Percentiles rank a stretch among this genome's conserved stretches.
phyloP scores from a whole-genome alignment of 495 filamentous ascomycete genomes.

The Penicillium coffeae region DNA sequence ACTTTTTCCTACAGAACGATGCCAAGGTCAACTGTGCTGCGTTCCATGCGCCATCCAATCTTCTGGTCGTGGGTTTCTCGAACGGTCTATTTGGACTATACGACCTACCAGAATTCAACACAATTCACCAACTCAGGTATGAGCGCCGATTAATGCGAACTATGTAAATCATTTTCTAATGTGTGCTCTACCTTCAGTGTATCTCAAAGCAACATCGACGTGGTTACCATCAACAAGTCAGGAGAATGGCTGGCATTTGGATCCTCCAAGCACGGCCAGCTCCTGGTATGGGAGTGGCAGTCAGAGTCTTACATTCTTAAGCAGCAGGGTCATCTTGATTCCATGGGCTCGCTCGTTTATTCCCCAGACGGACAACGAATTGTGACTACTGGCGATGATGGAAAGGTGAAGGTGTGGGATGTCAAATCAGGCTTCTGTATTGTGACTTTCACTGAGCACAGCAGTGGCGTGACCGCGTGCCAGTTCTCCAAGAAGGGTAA shows the following conservation, averaged over 20 bases:
- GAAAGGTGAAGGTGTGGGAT: conserved; percentile 98
- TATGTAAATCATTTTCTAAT: conserved; percentile 19
- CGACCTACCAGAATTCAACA: conserved; percentile 94
- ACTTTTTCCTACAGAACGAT: conserved; percentile 89
- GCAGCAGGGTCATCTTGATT: conserved; percentile 94
- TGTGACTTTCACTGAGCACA: conserved; percentile 96
- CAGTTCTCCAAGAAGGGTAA: conserved; percentile 92
- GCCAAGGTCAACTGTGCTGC: conserved; percentile 83
- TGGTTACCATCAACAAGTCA: conserved; percentile 84
- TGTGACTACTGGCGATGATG: conserved; percentile 90
- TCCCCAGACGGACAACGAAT: conserved; percentile 91
- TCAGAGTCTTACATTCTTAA: conserved; percentile 99
- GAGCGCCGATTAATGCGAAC: neutral
- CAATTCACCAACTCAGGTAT: conserved; percentile 78
- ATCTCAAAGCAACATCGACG: conserved; percentile 93
- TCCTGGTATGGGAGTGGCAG: conserved; percentile 99
- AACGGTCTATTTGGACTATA: conserved; percentile 91
- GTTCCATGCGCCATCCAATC: conserved; percentile 80
- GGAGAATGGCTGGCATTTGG: conserved; percentile 98
- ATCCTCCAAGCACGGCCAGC: conserved; percentile 89
- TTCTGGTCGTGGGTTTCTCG: conserved; percentile 90
- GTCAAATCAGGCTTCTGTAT: conserved; percentile 94
- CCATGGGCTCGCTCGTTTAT: conserved; percentile 91
- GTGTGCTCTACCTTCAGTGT: conserved; percentile 54
- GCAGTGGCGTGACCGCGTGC: conserved; percentile 90